Percentiles rank a stretch among this genome's conserved stretches.
Evolutionary conservation across 139 green algal genomes (phyloP).

Genomic region (Medakamo hakoo): DNA sequence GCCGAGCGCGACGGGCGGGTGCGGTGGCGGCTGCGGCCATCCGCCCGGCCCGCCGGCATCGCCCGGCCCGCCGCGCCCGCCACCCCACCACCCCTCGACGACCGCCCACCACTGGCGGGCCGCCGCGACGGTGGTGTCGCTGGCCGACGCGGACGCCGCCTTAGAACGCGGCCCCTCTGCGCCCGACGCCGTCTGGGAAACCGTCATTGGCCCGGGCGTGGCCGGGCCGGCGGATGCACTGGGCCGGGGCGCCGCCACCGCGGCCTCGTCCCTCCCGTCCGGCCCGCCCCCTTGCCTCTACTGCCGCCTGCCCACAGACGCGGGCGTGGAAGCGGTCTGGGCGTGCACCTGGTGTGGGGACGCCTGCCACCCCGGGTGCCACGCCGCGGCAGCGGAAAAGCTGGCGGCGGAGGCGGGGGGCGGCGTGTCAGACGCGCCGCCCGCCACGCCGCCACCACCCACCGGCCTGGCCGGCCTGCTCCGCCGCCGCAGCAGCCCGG

Average conservation of each 20-base stretch:
- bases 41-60: too few species aligned
- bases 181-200: not conserved
- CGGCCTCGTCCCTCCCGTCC: too few species aligned
- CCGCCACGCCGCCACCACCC: not conserved
- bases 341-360: conserved; percentile 42
- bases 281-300: too few species aligned
- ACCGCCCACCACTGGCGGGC: conserved; percentile 18
- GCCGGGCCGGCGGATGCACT: conserved; percentile 1
- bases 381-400: conserved; percentile 5
- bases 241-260: conserved; percentile 18
- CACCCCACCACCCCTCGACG: conserved; percentile 4
- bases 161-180: not conserved
- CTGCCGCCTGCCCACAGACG: conserved; percentile 27
- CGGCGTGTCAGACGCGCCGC: not conserved
- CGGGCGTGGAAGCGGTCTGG: conserved; percentile 48
- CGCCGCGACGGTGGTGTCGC: conserved; percentile 13
- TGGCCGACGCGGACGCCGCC: conserved; percentile 6
- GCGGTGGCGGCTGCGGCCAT: not conserved
- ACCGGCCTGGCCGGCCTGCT: not conserved
- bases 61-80: too few species aligned
- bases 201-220: not conserved
- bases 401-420: conserved; percentile 9
- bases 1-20: conserved; percentile 20
- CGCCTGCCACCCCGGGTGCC: conserved; percentile 45
- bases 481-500: conserved; percentile 1